Percentiles rank a stretch among this genome's conserved stretches.
Conservation (phyloP, 306 rosid species). For the Dalbergia cultrata region DNA sequence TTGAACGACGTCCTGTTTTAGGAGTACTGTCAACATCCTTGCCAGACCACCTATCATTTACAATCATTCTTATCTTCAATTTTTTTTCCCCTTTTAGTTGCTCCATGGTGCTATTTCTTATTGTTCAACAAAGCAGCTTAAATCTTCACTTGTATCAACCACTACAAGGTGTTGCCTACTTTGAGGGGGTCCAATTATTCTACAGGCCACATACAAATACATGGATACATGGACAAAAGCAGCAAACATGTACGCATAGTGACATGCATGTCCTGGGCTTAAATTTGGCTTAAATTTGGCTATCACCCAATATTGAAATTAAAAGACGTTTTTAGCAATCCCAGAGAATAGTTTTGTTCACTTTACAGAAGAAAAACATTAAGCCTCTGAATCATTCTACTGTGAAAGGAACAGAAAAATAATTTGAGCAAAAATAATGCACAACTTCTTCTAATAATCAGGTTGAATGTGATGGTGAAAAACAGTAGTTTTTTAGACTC, state of each 20-base stretch:
- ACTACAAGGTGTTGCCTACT: background rate
- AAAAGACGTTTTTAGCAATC: background rate
- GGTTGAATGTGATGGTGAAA: constrained; percentile 23
- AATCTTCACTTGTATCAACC: constrained; percentile 29
- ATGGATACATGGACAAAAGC: constrained; percentile 1
- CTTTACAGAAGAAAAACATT: constrained; percentile 14
- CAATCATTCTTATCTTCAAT: background rate
- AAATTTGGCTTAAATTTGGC: constrained; percentile 14
- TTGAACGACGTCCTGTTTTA: constrained; percentile 2
- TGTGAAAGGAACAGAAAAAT: constrained; percentile 40
- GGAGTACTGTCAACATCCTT: constrained; percentile 6
- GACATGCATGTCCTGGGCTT: background rate
- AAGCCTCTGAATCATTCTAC: constrained; percentile 28
- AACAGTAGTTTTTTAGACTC: background rate
- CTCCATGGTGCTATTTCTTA: background rate
- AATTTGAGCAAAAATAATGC: constrained; percentile 23
- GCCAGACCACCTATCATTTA: background rate
- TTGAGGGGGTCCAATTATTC: background rate
- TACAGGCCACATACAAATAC: background rate
- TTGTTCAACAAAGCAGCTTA: constrained; percentile 29
- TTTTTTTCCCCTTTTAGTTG: background rate
- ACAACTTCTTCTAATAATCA: constrained; percentile 31
- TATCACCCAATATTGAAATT: background rate
- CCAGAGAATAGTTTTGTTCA: constrained; percentile 28
- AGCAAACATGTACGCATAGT: constrained; percentile 1